These are phyloP conservation scores for Rhizopus stolonifer DNA, from an alignment of 371 early-diverging fungal genomes.

Conservation along the genomic window DNA sequence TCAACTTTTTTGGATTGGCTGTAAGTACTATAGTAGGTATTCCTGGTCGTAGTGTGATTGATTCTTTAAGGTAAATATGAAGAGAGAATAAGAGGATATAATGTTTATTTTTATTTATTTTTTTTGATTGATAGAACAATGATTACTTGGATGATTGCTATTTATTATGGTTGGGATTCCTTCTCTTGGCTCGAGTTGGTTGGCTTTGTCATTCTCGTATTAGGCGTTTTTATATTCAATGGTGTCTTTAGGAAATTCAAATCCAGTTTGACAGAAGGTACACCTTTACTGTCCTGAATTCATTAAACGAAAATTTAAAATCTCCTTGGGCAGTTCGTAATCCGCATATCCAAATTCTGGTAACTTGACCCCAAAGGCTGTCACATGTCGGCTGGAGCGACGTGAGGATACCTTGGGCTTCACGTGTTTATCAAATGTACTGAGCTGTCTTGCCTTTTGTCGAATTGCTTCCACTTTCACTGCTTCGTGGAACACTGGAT, in stretches of 20 bases:
- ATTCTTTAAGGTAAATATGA: constrained; percentile 45
- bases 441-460: constrained; percentile 19
- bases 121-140: constrained; percentile 40
- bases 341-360: constrained; percentile 45
- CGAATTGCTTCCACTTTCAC: constrained; percentile 4
- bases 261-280: neutral
- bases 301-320: neutral
- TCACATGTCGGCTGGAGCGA: constrained; percentile 30
- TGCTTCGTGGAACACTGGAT: constrained; percentile 18
- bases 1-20: constrained; percentile 48
- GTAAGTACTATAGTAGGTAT: constrained; percentile 40
- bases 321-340: constrained; percentile 37
- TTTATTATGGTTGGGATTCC: constrained; percentile 43
- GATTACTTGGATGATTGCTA: constrained; percentile 42
- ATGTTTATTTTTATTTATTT: too few species aligned
- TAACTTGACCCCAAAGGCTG: constrained; percentile 56
- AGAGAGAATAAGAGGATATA: too few species aligned
- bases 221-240: constrained; percentile 44
- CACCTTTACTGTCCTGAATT: neutral
- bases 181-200: constrained; percentile 39
- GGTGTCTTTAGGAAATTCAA: constrained; percentile 34
- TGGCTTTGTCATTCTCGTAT: constrained; percentile 32
- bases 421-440: constrained; percentile 25
- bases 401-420: constrained; percentile 23
- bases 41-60: constrained; percentile 44